phyloP scores from a whole-genome alignment of 306 rosid genomes.

The Quercus engelmannii region DNA sequence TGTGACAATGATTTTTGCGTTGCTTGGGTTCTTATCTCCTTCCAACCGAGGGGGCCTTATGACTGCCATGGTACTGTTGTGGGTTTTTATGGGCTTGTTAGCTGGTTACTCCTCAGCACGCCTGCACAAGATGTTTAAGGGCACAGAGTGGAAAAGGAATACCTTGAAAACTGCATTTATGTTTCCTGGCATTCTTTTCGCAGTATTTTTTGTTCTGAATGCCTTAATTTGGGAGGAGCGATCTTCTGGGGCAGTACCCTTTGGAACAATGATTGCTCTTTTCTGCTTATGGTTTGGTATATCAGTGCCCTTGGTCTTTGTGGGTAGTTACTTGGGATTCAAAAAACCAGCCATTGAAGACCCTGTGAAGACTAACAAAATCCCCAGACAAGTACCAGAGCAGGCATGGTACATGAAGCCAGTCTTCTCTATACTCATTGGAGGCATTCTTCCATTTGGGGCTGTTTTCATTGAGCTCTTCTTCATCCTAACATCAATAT shows the following conservation, averaged over 20 bases:
- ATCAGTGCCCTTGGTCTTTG: conserved; percentile 96
- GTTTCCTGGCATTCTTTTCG: conserved; percentile 96
- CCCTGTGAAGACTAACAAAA: conserved; percentile 97
- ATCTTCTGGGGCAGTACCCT: conserved; percentile 97
- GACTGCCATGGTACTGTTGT: conserved; percentile 98
- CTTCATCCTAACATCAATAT: conserved; percentile 96
- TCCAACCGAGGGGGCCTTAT: conserved; percentile 98
- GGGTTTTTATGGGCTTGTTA: conserved; percentile 99
- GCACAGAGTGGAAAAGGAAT: conserved; percentile 96
- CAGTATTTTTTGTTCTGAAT: conserved; percentile 84
- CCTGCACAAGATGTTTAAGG: conserved; percentile 96
- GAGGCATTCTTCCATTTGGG: conserved; percentile 99
- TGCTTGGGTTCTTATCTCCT: conserved; percentile 97
- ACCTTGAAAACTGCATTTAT: conserved; percentile 94
- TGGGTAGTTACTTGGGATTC: conserved; percentile 94
- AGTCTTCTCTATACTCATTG: conserved; percentile 87
- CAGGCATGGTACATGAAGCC: conserved; percentile 99
- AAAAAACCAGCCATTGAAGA: conserved; percentile 91
- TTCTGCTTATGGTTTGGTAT: conserved; percentile 96
- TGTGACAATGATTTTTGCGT: conserved; percentile 96
- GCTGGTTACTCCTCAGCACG: conserved; percentile 98
- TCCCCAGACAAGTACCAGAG: conserved; percentile 94
- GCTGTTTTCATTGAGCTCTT: conserved; percentile 97
- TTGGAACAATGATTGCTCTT: conserved; percentile 97
- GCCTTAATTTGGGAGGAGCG: conserved; percentile 96